These are phyloP conservation scores for Basipetospora chlamydospora DNA, from an alignment of 2,329 filamentous ascomycete species.

Conservation along the genomic window DNA sequence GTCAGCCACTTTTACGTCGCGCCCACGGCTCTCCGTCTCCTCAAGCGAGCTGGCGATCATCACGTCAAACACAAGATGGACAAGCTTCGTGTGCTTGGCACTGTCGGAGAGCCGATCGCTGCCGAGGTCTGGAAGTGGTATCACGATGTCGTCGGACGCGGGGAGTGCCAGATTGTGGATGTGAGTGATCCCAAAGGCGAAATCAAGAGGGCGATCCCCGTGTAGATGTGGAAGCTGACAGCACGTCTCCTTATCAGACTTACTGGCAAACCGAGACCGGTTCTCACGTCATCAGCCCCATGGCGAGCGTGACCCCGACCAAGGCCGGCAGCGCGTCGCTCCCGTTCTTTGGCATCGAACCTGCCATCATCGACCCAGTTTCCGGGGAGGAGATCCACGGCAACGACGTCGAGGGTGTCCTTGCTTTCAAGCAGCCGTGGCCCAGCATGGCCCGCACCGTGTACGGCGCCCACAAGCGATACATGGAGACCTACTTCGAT, in stretches of 20 bases:
- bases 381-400: constrained; percentile 86
- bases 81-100: constrained; percentile 77
- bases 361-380: constrained; percentile 91
- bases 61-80: constrained; percentile 85
- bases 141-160: constrained; percentile 85
- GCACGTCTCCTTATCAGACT: constrained; percentile 40
- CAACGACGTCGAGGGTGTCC: constrained; percentile 92
- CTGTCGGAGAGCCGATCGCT: constrained; percentile 93
- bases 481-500: constrained; percentile 96
- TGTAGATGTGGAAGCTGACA: background rate
- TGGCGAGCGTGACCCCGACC: constrained; percentile 85
- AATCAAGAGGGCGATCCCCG: too few relatives aligned
- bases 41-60: constrained; percentile 91
- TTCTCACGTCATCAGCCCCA: constrained; percentile 85
- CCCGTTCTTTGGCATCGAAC: constrained; percentile 97
- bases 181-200: constrained; percentile 38
- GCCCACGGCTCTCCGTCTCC: constrained; percentile 76
- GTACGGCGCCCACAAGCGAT: constrained; percentile 94
- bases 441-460: constrained; percentile 97
- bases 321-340: constrained; percentile 93
- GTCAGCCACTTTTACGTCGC: constrained; percentile 98
- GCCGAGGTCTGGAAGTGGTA: constrained; percentile 99
- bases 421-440: constrained; percentile 96
- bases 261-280: constrained; percentile 99
- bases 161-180: constrained; percentile 85